Evolutionary conservation across 305 asterid genomes (phyloP).

Genomic region (Ajuga reptans): DNA sequence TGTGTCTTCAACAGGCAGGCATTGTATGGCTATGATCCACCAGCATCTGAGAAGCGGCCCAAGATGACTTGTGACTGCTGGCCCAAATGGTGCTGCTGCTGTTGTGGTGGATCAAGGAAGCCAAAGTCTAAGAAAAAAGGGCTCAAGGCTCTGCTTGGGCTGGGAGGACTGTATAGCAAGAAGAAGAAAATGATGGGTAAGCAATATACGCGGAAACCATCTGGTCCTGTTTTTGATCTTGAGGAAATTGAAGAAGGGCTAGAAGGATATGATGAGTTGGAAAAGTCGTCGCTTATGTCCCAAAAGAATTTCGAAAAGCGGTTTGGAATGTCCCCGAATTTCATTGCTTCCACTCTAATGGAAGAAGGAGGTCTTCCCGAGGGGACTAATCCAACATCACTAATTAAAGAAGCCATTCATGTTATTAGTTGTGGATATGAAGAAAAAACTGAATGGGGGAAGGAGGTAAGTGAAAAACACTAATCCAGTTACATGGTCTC

Average conservation of each 20-base stretch:
- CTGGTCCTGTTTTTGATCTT: conserved; percentile 22
- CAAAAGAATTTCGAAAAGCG: conserved; percentile 67
- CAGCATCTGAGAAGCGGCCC: conserved; percentile 45
- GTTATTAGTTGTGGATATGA: conserved; percentile 86
- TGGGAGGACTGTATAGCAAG: conserved; percentile 25
- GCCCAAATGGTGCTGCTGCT: conserved; percentile 44
- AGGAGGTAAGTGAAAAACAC: conserved; percentile 39
- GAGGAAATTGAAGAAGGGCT: conserved; percentile 31
- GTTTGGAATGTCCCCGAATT: conserved; percentile 69
- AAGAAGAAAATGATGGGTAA: conserved; percentile 31
- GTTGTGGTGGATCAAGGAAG: conserved; percentile 59
- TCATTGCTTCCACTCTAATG: conserved; percentile 68
- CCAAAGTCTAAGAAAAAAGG: conserved; percentile 49
- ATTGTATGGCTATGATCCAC: conserved; percentile 73
- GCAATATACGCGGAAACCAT: conserved; percentile 23
- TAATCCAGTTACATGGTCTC: neutral
- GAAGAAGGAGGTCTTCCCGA: conserved; percentile 78
- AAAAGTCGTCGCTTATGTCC: conserved; percentile 58
- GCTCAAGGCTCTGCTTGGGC: conserved; percentile 25
- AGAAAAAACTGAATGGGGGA: conserved; percentile 81
- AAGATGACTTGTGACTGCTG: conserved; percentile 47
- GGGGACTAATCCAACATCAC: conserved; percentile 49
- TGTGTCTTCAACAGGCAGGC: conserved; percentile 80
- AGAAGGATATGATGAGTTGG: conserved; percentile 32
- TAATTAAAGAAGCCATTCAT: conserved; percentile 76